phyloP scores from a whole-genome alignment of 495 filamentous ascomycete species.

The Cercophora samala region DNA sequence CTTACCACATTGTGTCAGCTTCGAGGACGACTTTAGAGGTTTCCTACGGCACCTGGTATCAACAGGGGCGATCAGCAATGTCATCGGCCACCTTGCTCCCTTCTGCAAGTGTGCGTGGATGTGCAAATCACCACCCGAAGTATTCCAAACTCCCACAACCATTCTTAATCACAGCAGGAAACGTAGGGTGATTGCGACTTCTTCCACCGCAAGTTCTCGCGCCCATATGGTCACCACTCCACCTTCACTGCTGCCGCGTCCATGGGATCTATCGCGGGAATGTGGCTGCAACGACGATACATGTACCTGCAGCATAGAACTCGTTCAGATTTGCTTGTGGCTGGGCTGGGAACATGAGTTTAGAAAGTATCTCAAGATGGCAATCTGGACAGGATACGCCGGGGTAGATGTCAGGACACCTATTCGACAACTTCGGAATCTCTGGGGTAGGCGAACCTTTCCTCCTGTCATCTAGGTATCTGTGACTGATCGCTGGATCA shows the following conservation, averaged over 20 bases:
- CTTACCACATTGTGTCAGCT: background rate
- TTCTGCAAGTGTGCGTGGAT: conserved; percentile 2
- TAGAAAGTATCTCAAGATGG: background rate
- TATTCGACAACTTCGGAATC: background rate
- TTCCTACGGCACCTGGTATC: background rate
- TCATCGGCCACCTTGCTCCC: background rate
- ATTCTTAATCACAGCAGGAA: background rate
- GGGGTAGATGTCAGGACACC: background rate
- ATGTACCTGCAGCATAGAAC: background rate
- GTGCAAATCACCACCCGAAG: background rate
- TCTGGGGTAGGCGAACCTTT: background rate
- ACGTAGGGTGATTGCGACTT: background rate
- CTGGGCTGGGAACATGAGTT: background rate
- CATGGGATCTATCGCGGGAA: background rate
- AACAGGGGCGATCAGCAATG: background rate
- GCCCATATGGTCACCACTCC: background rate
- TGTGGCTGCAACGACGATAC: background rate
- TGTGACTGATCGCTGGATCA: too few relatives aligned
- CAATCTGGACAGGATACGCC: background rate
- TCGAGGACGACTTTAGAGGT: background rate
- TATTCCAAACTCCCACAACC: background rate
- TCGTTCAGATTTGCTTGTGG: background rate
- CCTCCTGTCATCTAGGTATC: too few relatives aligned
- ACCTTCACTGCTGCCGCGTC: background rate
- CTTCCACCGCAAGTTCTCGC: background rate